Evolutionary conservation across 2,329 filamentous ascomycete species (phyloP), one percentile per base, ranked within the genome.

Genomic region (Cladorrhinum sp.): DNA sequence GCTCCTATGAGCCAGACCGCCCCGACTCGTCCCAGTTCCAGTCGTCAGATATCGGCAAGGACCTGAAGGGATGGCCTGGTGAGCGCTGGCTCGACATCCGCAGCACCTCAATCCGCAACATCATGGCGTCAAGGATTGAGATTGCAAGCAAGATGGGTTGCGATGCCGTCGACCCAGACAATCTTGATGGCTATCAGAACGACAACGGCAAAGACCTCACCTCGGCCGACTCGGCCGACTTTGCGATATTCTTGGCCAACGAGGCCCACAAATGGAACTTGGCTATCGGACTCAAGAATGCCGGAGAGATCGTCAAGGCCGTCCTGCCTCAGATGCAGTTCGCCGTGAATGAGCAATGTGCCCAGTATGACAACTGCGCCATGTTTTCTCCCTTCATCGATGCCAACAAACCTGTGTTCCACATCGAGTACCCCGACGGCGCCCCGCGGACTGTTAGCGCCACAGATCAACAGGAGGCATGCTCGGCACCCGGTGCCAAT

Each of bases 261-360:
- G 77, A 83, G 67, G 82, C 87, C 2, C 74, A 77, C 46, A 71
- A 73, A 7, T 78, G 80, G 52, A 83, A 83, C 62, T 75, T 91
- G 71, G 80, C 84, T 0, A 79, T 86, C 9, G 88, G 88, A 0
- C 78, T 91, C 59, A 91, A 91, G 75, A 91, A 91, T 69, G 85
- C 84, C 1, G 83, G 78, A 12, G 78, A 75, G 49, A 86, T 91
- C 64, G 83, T 90, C 59, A 60, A 67, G 1, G 66, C 74, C 2
- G 74, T 81, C 5, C 61, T 80, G 5, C 71, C 76, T 28, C 72
- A 42, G 2, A 81, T 88, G 57, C 78, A 88, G 68, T 91, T 88
- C 74, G 81, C 79, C 6, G 86, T 91, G 66, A 89, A 90, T 72
- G 88, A 91, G 76, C 82, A 90, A 73, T 91, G 88, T 70, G 79